Evolutionary conservation across 202 grass and related monocot species (phyloP).

Genomic region (Hordeum pubiflorum): DNA sequence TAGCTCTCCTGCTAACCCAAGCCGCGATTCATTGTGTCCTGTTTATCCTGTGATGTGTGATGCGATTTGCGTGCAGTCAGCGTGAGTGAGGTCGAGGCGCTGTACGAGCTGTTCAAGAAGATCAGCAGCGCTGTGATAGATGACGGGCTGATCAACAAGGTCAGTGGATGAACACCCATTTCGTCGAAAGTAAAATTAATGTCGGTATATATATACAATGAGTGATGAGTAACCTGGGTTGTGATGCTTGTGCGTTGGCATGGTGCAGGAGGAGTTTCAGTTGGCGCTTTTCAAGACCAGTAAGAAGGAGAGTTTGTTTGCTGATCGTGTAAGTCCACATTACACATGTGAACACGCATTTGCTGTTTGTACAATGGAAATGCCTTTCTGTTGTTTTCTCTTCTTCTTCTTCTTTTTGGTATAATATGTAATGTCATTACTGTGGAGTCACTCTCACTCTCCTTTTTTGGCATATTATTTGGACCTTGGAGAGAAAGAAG

Average conservation of each 20-base stretch:
- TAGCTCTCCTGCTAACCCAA: not conserved
- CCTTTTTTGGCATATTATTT: not conserved
- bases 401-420: not conserved
- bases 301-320: conserved; percentile 89
- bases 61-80: conserved; percentile 39
- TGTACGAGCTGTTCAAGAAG: conserved; percentile 80
- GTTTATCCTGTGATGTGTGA: not conserved
- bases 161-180: not conserved
- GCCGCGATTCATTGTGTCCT: not conserved
- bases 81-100: conserved; percentile 64
- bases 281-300: conserved; percentile 88
- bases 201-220: not conserved
- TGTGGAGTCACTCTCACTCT: not conserved
- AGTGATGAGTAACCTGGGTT: not conserved
- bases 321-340: conserved; percentile 58
- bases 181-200: not conserved
- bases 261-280: conserved; percentile 86
- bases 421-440: not conserved
- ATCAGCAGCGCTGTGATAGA: conserved; percentile 74
- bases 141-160: conserved; percentile 75
- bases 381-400: not conserved
- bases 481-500: not conserved
- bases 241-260: conserved; percentile 7
- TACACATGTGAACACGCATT: not conserved
- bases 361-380: not conserved